Conservation (phyloP, 2,329 filamentous ascomycete species). For the Catunica adiposa region DNA sequence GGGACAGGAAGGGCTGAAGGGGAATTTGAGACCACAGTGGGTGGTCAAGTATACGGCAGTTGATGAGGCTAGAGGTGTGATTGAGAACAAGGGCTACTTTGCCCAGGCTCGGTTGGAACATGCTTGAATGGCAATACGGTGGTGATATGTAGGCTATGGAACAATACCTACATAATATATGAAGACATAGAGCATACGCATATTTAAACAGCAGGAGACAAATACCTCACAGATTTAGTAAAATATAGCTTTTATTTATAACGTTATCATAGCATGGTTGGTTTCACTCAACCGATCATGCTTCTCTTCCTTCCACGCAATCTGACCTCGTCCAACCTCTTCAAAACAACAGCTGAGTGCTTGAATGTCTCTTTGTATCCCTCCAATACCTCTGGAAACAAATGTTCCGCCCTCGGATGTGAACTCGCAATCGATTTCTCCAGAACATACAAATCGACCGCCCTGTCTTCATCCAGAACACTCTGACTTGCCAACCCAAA, state of each 20-base stretch:
- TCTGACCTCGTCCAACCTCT: conserved; percentile 76
- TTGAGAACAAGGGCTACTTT: conserved; percentile 98
- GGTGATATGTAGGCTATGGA: too few species aligned
- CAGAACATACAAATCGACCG: conserved; percentile 89
- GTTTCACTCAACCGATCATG: conserved; percentile 58
- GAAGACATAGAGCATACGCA: too few species aligned
- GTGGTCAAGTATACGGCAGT: conserved; percentile 96
- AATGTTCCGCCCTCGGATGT: conserved; percentile 65
- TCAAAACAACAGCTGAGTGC: conserved; percentile 57
- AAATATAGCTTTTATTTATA: too few species aligned
- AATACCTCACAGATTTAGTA: too few species aligned
- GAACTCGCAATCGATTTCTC: conserved; percentile 91
- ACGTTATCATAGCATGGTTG: too few species aligned
- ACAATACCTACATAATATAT: too few species aligned
- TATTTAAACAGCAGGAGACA: too few species aligned
- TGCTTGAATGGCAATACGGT: too few species aligned
- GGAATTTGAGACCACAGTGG: conserved; percentile 77
- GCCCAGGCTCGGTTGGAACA: conserved; percentile 58
- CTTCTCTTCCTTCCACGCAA: conserved; percentile 90
- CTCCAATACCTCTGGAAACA: conserved; percentile 58
- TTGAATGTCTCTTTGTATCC: conserved; percentile 63
- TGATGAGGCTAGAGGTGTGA: conserved; percentile 80
- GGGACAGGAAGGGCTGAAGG: conserved; percentile 43
- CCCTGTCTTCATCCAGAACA: conserved; percentile 74
- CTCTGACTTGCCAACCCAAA: conserved; percentile 79